Evolutionary conservation across 495 filamentous ascomycete species (phyloP), one percentile per base, ranked within the genome.

Genomic region (Penicillium dipodomyicola): DNA sequence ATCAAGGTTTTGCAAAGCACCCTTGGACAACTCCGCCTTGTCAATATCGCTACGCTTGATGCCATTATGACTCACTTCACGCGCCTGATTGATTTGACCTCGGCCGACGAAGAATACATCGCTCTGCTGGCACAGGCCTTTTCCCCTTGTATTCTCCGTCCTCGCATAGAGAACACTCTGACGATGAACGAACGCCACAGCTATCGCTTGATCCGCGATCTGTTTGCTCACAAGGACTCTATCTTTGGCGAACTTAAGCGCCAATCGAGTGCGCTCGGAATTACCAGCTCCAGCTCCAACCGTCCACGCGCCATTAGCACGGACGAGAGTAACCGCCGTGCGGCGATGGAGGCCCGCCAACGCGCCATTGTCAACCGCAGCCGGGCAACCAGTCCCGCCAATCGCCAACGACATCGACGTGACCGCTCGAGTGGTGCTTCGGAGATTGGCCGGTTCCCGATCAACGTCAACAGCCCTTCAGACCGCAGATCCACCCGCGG

Each of bases 1-100:
- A 82, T 97, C 57, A 89, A 93, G 53, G 90, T 97, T 61, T 82
- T 99, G 29, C 95, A 97, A 72, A 96, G 92, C 61, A 97, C 94
- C 0, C 86, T 97, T 60, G 92, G 91, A 43, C 92, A 96, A 68
- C 82, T 99, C 42, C 90, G 93, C 39, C 86, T 99, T 39, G 91
- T 94, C 59, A 99, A 99, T 68, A 97, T 99, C 69, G 94, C 94
- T 54, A 97, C 94, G 30, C 88, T 99, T 65, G 94, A 99, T 74
- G 94, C 95, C 45, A 87, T 96, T 68, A 95, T 92, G 79, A 97
- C 96, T 54, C 94, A 99, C 74, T 97, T 97, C 71, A 96, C 94
- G 14, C 89, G 95, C 56, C 77, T 99, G 59, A 92, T 99, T 68
- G 95, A 99, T 62, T 80, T 97, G 54, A 99, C 94, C 6, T 96